Percentiles rank a stretch among this genome's conserved stretches.
phyloP scores from a whole-genome alignment of 1,139 yeast genomes.

The Pichia sp. region DNA sequence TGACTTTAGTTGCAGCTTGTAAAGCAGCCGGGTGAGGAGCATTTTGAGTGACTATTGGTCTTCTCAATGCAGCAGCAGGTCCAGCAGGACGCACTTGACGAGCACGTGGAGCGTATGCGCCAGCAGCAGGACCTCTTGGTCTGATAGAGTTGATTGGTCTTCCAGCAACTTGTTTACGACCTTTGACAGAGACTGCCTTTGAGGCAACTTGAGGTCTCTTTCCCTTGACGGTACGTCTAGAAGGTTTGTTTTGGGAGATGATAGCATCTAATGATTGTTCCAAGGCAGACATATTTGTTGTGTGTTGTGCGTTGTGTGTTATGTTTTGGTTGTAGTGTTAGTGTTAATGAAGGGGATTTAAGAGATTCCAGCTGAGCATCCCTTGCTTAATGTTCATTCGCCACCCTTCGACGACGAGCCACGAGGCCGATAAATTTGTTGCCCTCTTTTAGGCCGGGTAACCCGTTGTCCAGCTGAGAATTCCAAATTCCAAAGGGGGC shows the following conservation, averaged over 20 bases:
- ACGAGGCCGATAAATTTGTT: too few relatives aligned
- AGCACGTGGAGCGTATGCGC: not conserved
- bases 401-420: too few relatives aligned
- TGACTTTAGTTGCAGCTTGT: conserved; percentile 62
- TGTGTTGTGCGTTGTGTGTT: too few relatives aligned
- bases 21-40: conserved; percentile 30
- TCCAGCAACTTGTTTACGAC: conserved; percentile 8
- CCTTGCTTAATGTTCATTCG: too few relatives aligned
- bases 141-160: conserved; percentile 12
- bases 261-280: conserved; percentile 96
- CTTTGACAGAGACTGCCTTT: conserved; percentile 13
- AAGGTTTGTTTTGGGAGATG: conserved; percentile 49
- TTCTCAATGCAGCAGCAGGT: conserved; percentile 9
- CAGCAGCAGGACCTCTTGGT: conserved; percentile 3
- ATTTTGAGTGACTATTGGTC: conserved; percentile 1
- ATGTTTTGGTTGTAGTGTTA: too few relatives aligned
- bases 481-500: too few relatives aligned
- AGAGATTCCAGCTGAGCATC: too few relatives aligned
- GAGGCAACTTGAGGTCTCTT: conserved; percentile 21
- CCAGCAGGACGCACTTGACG: not conserved
- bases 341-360: too few relatives aligned
- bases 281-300: conserved; percentile 67
- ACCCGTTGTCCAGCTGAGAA: too few relatives aligned
- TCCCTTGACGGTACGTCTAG: conserved; percentile 30
- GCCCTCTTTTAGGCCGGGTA: too few relatives aligned